Percentiles rank a stretch among this genome's conserved stretches.
These are phyloP conservation scores for Metarhizium humberi DNA, from an alignment of 2,329 filamentous ascomycete species.

Conservation along the genomic window DNA sequence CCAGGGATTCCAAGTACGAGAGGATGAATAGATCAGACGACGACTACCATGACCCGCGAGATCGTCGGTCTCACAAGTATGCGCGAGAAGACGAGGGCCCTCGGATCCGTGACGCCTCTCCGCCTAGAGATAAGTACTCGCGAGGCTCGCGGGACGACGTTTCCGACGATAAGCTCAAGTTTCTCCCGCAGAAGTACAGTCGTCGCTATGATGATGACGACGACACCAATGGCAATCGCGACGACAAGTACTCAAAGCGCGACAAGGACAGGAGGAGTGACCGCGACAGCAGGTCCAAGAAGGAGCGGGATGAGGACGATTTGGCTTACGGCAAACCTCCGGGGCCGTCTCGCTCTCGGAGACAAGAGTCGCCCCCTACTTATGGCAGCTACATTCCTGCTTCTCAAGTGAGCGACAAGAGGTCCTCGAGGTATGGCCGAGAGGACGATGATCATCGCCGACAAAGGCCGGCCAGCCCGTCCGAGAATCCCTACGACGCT, in stretches of 20 bases:
- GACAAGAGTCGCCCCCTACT: constrained; percentile 12
- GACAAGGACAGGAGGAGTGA: constrained; percentile 18
- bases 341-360: constrained; percentile 14
- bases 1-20: constrained; percentile 12
- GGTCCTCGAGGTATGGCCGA: constrained; percentile 13
- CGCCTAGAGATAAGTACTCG: constrained; percentile 10
- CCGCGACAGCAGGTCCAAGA: constrained; percentile 7
- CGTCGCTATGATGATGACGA: constrained; percentile 21
- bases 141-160: constrained; percentile 10
- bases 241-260: constrained; percentile 8
- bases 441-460: constrained; percentile 6
- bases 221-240: constrained; percentile 1
- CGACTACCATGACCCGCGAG: neutral
- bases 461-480: constrained; percentile 4
- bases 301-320: constrained; percentile 30
- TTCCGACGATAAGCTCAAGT: constrained; percentile 31
- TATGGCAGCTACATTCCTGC: constrained; percentile 19
- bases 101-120: constrained; percentile 9
- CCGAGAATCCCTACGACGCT: constrained; percentile 11
- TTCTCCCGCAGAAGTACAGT: constrained; percentile 39
- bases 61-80: neutral
- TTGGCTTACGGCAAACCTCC: constrained; percentile 39
- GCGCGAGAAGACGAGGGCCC: constrained; percentile 10
- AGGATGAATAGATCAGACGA: constrained; percentile 8
- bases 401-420: constrained; percentile 11